Percentiles rank a stretch among this genome's conserved stretches.
Evolutionary conservation across 805 yeast species (phyloP).

Genomic region (Wickerhamiella kazuoi): DNA sequence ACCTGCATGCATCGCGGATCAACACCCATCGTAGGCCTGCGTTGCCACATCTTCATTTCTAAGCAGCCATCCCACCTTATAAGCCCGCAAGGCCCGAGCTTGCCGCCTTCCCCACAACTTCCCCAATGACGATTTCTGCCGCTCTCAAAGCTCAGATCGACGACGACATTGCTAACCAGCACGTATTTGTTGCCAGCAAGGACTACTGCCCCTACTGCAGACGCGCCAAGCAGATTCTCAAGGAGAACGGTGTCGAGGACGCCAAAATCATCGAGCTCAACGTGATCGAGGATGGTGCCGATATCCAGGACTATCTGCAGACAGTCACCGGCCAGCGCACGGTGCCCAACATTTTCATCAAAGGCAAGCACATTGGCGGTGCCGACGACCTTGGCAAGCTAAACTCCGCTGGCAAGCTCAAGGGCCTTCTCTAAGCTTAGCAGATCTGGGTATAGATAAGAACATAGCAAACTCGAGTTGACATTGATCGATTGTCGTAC

Average conservation of each 20-base stretch:
- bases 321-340: constrained; percentile 79
- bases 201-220: constrained; percentile 48
- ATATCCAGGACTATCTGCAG: constrained; percentile 59
- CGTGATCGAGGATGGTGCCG: constrained; percentile 45
- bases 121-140: constrained; percentile 12
- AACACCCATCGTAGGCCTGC: background rate
- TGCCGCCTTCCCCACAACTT: constrained; percentile 5
- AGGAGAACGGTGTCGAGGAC: constrained; percentile 24
- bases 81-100: background rate
- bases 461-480: too few species aligned
- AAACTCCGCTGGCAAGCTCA: constrained; percentile 43
- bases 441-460: too few species aligned
- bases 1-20: too few species aligned
- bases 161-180: constrained; percentile 41
- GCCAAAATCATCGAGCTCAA: constrained; percentile 19
- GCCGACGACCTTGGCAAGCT: constrained; percentile 73
- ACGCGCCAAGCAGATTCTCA: constrained; percentile 28
- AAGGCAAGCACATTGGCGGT: constrained; percentile 90
- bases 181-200: constrained; percentile 70
- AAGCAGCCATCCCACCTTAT: too few species aligned
- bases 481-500: too few species aligned
- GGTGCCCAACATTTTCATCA: constrained; percentile 83
- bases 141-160: constrained; percentile 29
- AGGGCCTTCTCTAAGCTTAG: constrained; percentile 17
- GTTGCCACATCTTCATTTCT: background rate